Evolutionary conservation across 257 asterid species (phyloP).

Genomic region (Jasminum sambac): DNA sequence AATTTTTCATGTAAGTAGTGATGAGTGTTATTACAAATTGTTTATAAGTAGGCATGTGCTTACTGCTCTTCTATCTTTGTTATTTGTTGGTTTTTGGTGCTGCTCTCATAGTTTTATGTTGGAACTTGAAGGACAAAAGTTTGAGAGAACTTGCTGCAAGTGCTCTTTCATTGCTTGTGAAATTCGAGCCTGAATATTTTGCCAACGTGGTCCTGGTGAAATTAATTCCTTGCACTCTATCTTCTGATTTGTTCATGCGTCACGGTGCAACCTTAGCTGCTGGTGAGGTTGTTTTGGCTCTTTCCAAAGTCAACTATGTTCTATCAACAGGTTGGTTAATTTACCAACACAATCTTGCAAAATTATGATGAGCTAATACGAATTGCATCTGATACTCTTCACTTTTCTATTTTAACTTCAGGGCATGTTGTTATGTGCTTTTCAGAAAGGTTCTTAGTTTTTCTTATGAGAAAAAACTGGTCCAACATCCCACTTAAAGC

Average conservation of each 20-base stretch:
- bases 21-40: constrained; percentile 8
- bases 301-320: constrained; percentile 51
- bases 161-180: constrained; percentile 82
- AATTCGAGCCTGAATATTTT: constrained; percentile 80
- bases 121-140: constrained; percentile 74
- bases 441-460: neutral
- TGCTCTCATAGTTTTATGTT: constrained; percentile 28
- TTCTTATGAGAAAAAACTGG: neutral
- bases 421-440: neutral
- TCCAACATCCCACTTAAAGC: neutral
- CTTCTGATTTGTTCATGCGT: constrained; percentile 94
- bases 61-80: constrained; percentile 27
- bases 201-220: constrained; percentile 58
- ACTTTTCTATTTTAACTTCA: neutral
- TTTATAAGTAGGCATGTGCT: constrained; percentile 9
- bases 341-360: constrained; percentile 15
- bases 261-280: constrained; percentile 93
- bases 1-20: neutral
- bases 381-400: neutral
- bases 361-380: constrained; percentile 7
- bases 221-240: constrained; percentile 78
- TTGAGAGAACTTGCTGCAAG: constrained; percentile 93
- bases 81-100: constrained; percentile 22
- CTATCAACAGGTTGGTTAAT: constrained; percentile 68
- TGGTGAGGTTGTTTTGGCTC: constrained; percentile 87